Conservation (phyloP, 768 basidiomycete genomes). For the Tylopilus balloui region DNA sequence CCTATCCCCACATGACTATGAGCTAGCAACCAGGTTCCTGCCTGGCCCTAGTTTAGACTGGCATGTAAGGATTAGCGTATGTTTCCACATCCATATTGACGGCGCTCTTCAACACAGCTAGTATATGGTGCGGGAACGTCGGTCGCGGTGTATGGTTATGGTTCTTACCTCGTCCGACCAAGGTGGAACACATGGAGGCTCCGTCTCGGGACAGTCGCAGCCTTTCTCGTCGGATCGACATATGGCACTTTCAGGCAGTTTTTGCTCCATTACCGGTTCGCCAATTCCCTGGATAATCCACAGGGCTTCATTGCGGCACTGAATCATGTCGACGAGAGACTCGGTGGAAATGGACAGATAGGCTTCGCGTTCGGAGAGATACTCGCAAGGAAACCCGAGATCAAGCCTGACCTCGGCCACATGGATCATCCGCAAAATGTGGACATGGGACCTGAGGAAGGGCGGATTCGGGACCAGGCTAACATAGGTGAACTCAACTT, state of each 20-base stretch:
- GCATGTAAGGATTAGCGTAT: slow-evolving; percentile 33
- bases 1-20: slow-evolving; percentile 46
- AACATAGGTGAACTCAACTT: slow-evolving; percentile 12
- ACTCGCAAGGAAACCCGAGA: slow-evolving; percentile 16
- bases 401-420: slow-evolving; percentile 2
- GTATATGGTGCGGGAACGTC: slow-evolving; percentile 22
- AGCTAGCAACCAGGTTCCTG: slow-evolving; percentile 50
- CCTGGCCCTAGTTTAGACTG: slow-evolving; percentile 44
- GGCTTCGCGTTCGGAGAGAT: slow-evolving; percentile 25
- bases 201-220: slow-evolving; percentile 21
- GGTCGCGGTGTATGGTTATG: slow-evolving; percentile 26
- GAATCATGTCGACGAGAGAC: slow-evolving; percentile 28
- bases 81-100: slow-evolving; percentile 4
- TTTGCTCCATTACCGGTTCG: slow-evolving; percentile 27
- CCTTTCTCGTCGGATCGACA: slow-evolving; percentile 28
- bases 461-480: slow-evolving; percentile 12
- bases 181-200: slow-evolving; percentile 27
- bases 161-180: slow-evolving; percentile 25
- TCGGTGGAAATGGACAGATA: slow-evolving; percentile 30
- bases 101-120: slow-evolving; percentile 8
- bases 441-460: slow-evolving; percentile 13
- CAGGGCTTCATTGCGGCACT: slow-evolving; percentile 29
- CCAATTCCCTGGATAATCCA: slow-evolving; percentile 30
- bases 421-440: slow-evolving; percentile 2
- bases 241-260: slow-evolving; percentile 33